Base-by-base conservation (phyloP, 495 filamentous ascomycete genomes). In the Penicillium malachiteum region DNA sequence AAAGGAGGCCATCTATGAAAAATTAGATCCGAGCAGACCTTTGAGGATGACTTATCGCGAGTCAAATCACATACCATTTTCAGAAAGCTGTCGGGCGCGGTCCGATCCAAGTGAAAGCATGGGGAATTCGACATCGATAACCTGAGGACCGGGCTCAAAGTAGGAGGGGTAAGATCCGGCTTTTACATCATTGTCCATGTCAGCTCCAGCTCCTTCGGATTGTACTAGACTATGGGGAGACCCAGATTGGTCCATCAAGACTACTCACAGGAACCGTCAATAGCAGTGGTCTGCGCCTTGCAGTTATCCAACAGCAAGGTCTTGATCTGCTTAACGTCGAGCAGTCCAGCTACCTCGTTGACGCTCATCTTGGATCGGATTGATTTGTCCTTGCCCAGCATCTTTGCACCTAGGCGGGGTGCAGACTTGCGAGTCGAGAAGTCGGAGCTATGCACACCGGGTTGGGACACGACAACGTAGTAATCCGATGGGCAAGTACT, bases 381-480 rank as follows among this genome's bases (percentile, higher is more conserved):
- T 1, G 61, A 59, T 65, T 72, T 73, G 60, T 80, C 79, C 58
- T 75, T 70, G 50, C 75, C 75, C 8, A 70, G 64, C 67, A 83
- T 69, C 60, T 73, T 78, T 56, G 71, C 73, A 51, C 80, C 80
- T 47, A 96, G 74, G 64, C 86, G 81, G 46, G 86, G 85, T 50
- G 82, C 73, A 5, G 82, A 75, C 54, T 74, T 72, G 57, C 70
- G 72, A 43, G 80, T 70, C 35, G 74, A 60, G 63, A 85, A 84
- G 66, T 91, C 87, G 54, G 75, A 76, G 48, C 84, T 83, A 64
- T 89, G 83, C 38, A 92, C 75, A 50, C 89, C 87, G 4, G 91
- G 89, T 60, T 95, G 91, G 16, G 82, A 84, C 50, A 93, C 83
- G 57, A 97, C 71, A 66, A 96, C 74, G 77, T 96, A 97, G 41